Evolutionary conservation across 345 rosid species (phyloP).

Genomic region (Eucalyptus virginea): DNA sequence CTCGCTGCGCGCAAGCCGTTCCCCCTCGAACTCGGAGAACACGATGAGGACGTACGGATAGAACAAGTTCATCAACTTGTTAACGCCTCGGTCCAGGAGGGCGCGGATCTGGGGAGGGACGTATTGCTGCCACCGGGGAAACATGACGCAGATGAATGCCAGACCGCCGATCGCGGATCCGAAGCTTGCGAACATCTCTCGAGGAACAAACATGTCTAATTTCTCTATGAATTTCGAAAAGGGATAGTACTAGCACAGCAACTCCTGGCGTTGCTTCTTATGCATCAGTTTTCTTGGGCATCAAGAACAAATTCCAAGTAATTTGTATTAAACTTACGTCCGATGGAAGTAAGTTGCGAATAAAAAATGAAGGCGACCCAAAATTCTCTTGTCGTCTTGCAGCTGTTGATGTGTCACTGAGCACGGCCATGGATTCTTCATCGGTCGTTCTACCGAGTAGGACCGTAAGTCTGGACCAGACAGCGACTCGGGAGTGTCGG

Average conservation of each 20-base stretch:
- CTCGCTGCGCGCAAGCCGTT: slow-evolving; percentile 13
- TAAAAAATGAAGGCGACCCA: background rate
- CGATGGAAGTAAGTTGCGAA: background rate
- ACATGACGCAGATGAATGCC: slow-evolving; percentile 3
- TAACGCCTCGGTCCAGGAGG: background rate
- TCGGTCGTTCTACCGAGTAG: background rate
- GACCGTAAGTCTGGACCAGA: background rate
- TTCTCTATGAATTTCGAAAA: background rate
- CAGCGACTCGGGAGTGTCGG: background rate
- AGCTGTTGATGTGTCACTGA: background rate
- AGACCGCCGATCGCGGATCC: background rate
- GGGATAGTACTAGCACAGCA: background rate
- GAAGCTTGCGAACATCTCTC: background rate
- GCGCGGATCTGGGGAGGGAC: slow-evolving; percentile 10
- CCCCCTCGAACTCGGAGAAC: slow-evolving; percentile 24
- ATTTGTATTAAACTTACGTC: background rate
- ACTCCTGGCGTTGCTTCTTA: slow-evolving; percentile 1
- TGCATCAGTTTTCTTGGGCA: background rate
- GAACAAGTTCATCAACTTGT: background rate
- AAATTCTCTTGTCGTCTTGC: background rate
- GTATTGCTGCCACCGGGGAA: background rate
- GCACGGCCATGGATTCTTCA: background rate
- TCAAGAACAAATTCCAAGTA: background rate
- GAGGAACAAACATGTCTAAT: background rate
- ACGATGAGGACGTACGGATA: slow-evolving; percentile 29